phyloP scores from a whole-genome alignment of 1,284 basidiomycete species.

The Rhodotorula mucilaginosa region DNA sequence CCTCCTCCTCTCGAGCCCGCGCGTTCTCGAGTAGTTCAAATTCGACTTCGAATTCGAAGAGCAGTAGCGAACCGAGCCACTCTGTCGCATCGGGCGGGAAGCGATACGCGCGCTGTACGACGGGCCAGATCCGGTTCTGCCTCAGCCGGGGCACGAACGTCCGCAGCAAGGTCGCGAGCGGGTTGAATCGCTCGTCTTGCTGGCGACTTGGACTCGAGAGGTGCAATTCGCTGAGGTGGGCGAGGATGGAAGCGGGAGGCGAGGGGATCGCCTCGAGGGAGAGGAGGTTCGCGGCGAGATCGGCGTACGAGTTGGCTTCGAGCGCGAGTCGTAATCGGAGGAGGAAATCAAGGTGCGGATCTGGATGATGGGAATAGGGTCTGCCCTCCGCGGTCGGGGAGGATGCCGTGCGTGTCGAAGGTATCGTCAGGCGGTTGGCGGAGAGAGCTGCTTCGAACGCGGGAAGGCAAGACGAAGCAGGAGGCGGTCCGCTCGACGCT shows the following conservation, averaged over 20 bases:
- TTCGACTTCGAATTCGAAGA: slow-evolving; percentile 20
- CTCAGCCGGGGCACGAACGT: neutral
- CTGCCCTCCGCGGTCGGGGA: no score
- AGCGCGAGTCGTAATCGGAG: neutral
- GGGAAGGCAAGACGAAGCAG: slow-evolving; percentile 11
- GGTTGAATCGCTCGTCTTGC: neutral
- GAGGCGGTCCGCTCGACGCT: neutral
- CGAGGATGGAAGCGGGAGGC: neutral
- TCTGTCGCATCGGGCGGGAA: slow-evolving; percentile 20
- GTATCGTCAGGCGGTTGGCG: neutral
- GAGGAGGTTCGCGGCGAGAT: slow-evolving; percentile 1
- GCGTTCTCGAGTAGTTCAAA: neutral
- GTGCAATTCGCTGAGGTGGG: neutral
- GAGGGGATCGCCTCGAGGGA: slow-evolving; percentile 3
- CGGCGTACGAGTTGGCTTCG: neutral
- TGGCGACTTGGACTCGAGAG: neutral
- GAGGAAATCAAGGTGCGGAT: slow-evolving; percentile 15
- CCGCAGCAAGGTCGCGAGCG: slow-evolving; percentile 9
- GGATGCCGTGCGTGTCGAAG: neutral
- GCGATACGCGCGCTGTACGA: slow-evolving; percentile 10
- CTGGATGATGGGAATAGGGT: neutral
- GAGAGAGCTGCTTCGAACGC: slow-evolving; percentile 3
- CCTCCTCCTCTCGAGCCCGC: neutral
- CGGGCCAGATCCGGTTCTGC: slow-evolving; percentile 4
- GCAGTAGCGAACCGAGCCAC: slow-evolving; percentile 18